Evolutionary conservation across 73 alveolate species (phyloP), one percentile per base, ranked within the genome.

Genomic region (Blepharisma stoltei): DNA sequence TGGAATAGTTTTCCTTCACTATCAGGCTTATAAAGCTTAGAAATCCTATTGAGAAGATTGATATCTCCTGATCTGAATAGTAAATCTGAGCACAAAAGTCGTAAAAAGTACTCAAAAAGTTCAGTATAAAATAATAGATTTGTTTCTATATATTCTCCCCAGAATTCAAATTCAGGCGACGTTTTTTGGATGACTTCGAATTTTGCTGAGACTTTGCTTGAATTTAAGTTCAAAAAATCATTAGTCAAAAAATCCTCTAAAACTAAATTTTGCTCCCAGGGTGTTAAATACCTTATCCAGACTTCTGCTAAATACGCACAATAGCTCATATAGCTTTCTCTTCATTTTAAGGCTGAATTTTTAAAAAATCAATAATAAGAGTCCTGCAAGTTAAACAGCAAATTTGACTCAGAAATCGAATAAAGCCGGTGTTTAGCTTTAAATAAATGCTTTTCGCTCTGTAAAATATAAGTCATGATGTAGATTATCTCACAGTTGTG

Each of bases 31-130:
- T 18, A 60, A 25, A 25, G 46, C 37, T 20, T 25, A 5, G 73
- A 60, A 25, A 60, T 20, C 18, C 73, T 14, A 20, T 8, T 1
- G 0, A 60, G 45, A 9, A 60, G 46, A 18, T 25, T 38, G 23
- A 60, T 60, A 60, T 60, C 73, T 11, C 73, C 73, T 1, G 38
- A 38, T 25, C 73, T 60, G 23, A 60, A 60, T 9, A 60, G 45
- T 8, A 60, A 14, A 18, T 60, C 73, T 8, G 37, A 18, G 46
- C 73, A 60, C 38, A 60, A 9, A 14, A 60, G 46, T 5, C 46
- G 0, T 25, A n/a, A n/a, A 14, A 60, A 8, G 2, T 14, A 38
- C 45, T 38, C 73, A 25, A 60, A 60, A 25, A 14, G 14, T 11
- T 60, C 73, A 60, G 73, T 60, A 38, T 60, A 60, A 25, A 60